Percentiles rank a stretch among this genome's conserved stretches.
Evolutionary conservation across 1,284 basidiomycete species (phyloP).

Genomic region (Boletus subluridellus): DNA sequence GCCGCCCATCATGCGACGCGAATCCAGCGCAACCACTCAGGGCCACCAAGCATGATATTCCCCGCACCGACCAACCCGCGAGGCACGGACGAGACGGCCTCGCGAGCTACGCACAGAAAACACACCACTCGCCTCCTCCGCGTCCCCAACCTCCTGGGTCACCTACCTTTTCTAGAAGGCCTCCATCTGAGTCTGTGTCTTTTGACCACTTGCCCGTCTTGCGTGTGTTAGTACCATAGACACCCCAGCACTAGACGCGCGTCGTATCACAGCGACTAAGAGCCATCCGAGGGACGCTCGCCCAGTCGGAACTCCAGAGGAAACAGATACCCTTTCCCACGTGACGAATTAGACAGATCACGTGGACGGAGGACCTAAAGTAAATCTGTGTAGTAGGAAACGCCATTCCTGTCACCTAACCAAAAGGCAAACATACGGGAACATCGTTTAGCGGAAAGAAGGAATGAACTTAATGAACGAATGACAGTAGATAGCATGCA

Average conservation of each 20-base stretch:
- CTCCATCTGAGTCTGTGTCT: neutral
- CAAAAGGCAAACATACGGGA: slow-evolving; percentile 4
- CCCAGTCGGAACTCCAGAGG: slow-evolving; percentile 6
- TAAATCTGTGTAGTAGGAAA: neutral
- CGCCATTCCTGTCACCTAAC: neutral
- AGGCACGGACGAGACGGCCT: neutral
- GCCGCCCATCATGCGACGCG: slow-evolving; percentile 15
- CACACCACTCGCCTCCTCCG: slow-evolving; percentile 1
- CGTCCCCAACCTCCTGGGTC: slow-evolving; percentile 7
- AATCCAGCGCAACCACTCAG: slow-evolving; percentile 1
- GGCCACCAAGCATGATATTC: slow-evolving; percentile 1
- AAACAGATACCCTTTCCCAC: slow-evolving; percentile 18
- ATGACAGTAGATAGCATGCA: slow-evolving; percentile 23
- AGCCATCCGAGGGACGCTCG: slow-evolving; percentile 4
- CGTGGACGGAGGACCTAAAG: slow-evolving; percentile 13
- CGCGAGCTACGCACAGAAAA: neutral
- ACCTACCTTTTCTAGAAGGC: neutral
- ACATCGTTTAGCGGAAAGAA: slow-evolving; percentile 7
- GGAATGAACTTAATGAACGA: slow-evolving; percentile 5
- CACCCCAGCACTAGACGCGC: neutral
- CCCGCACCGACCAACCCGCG: slow-evolving; percentile 1
- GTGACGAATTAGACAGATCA: slow-evolving; percentile 26
- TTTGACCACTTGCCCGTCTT: neutral
- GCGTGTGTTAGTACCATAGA: neutral
- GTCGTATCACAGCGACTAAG: neutral